phyloP scores from a whole-genome alignment of 768 basidiomycete species.

The Podaxis sp. region DNA sequence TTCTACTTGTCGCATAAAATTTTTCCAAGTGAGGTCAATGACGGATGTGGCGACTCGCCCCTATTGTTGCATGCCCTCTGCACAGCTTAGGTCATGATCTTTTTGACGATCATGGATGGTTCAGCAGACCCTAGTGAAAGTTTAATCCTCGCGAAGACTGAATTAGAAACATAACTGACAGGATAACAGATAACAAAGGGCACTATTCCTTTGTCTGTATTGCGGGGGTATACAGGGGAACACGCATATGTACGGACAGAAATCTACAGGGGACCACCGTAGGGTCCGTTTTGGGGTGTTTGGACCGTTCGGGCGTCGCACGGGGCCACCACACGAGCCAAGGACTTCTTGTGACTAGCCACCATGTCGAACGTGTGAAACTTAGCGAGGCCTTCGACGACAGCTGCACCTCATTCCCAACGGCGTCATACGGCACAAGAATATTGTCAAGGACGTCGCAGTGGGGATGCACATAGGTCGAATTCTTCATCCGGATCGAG shows the following conservation, averaged over 20 bases:
- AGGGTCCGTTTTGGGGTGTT: background rate
- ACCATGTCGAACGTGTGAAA: background rate
- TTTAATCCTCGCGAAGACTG: background rate
- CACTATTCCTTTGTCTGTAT: background rate
- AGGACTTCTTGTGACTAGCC: background rate
- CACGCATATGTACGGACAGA: background rate
- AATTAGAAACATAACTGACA: background rate
- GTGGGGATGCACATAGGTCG: background rate
- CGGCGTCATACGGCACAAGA: background rate
- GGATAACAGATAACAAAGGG: background rate
- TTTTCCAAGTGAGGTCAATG: background rate
- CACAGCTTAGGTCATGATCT: background rate
- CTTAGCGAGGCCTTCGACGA: background rate
- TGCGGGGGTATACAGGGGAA: background rate
- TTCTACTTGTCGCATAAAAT: background rate
- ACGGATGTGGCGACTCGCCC: background rate
- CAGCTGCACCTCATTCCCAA: background rate
- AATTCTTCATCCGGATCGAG: background rate
- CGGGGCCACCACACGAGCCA: background rate
- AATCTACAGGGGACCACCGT: background rate
- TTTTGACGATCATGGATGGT: background rate
- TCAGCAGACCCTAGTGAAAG: background rate
- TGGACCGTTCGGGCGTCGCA: background rate
- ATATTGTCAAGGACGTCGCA: background rate
- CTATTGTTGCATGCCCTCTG: background rate